Conservation (phyloP, 2,329 filamentous ascomycete genomes). For the Penicillium hordei region DNA sequence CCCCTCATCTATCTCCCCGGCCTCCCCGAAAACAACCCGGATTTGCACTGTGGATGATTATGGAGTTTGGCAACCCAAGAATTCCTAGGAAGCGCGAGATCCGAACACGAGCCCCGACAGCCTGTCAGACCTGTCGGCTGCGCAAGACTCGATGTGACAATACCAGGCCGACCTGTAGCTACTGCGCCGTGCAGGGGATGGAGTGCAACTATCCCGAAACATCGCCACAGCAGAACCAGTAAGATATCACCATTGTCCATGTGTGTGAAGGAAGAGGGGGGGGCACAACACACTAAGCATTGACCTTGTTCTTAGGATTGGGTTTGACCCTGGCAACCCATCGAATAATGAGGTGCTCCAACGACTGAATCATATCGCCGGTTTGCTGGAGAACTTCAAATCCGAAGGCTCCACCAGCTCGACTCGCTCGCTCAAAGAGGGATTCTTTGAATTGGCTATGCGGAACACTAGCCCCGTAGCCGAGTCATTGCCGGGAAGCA, state of each 20-base stretch:
- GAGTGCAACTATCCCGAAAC: constrained; percentile 27
- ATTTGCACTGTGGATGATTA: constrained; percentile 2
- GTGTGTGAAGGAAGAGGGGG: background rate
- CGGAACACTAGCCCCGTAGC: constrained; percentile 16
- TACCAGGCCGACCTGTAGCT: constrained; percentile 25
- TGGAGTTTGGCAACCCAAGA: constrained; percentile 19
- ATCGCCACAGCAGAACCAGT: constrained; percentile 21
- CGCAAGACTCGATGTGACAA: constrained; percentile 30
- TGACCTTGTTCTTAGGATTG: constrained; percentile 11
- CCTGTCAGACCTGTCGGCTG: constrained; percentile 27
- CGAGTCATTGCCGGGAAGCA: constrained; percentile 11
- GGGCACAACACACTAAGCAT: background rate
- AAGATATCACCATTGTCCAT: constrained; percentile 9
- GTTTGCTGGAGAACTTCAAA: constrained; percentile 25
- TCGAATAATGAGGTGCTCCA: constrained; percentile 24
- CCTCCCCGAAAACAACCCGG: constrained; percentile 19
- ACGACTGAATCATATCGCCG: constrained; percentile 22
- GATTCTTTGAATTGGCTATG: constrained; percentile 16
- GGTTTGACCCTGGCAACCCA: constrained; percentile 15
- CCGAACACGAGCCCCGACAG: constrained; percentile 27
- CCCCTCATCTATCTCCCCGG: constrained; percentile 5
- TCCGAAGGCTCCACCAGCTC: constrained; percentile 18
- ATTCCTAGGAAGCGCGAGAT: constrained; percentile 23
- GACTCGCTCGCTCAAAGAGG: constrained; percentile 16
- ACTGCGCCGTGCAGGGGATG: constrained; percentile 23